Conservation (phyloP, 495 filamentous ascomycete species). For the Glutinoglossum americanum region DNA sequence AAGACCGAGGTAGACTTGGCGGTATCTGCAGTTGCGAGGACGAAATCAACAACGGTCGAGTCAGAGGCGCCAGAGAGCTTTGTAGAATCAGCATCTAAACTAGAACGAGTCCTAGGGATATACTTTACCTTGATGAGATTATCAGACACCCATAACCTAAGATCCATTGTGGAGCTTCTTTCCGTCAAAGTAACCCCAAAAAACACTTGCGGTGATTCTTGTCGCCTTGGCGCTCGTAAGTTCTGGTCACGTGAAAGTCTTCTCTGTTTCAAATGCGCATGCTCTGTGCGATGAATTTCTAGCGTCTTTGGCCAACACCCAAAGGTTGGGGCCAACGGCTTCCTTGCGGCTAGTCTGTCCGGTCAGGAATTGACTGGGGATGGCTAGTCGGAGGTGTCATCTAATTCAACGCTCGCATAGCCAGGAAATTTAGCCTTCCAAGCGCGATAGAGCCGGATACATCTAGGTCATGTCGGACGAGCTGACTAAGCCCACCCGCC, state of each 20-base stretch:
- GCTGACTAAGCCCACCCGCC: too few relatives aligned
- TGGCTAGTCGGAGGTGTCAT: too few relatives aligned
- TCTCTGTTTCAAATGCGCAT: too few relatives aligned
- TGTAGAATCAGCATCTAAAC: background rate
- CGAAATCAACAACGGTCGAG: conserved; percentile 37
- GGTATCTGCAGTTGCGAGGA: conserved; percentile 34
- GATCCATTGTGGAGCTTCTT: conserved; percentile 10
- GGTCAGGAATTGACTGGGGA: too few relatives aligned
- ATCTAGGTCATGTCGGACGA: too few relatives aligned
- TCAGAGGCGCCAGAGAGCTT: conserved; percentile 37
- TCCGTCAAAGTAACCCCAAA: background rate
- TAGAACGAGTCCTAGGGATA: background rate
- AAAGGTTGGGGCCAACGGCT: too few relatives aligned
- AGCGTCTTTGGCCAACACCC: too few relatives aligned
- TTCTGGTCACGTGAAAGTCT: background rate
- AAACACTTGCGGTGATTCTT: background rate
- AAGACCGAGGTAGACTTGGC: conserved; percentile 30
- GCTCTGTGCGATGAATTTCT: too few relatives aligned
- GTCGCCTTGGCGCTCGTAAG: background rate
- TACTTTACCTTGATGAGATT: conserved; percentile 9
- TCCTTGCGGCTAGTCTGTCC: too few relatives aligned
- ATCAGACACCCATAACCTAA: conserved; percentile 10
- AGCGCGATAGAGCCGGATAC: too few relatives aligned
- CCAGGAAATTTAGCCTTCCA: too few relatives aligned
- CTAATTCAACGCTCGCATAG: too few relatives aligned